Evolutionary conservation across 192 early-diverging fungal genomes (phyloP), one percentile per base, ranked within the genome.

Genomic region (Helicostylum pulchrum): DNA sequence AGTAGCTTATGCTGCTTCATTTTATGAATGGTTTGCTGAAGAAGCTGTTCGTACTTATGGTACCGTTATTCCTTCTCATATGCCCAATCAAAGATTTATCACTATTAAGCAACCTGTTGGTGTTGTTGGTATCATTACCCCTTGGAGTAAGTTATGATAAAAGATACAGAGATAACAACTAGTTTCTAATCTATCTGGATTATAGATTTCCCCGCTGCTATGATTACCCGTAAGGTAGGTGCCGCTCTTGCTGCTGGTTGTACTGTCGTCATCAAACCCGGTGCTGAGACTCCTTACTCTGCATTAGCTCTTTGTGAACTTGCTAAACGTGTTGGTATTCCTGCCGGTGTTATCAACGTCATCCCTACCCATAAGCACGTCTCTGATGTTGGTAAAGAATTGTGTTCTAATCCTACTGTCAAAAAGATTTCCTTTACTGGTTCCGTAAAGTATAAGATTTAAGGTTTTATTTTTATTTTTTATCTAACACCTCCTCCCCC

Each of bases 21-120:
- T 89, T 65, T 79, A 92, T 52, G 86, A 90, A 65, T 95, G 90
- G 92, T 94, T 92, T 71, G 77, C 88, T 17, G 91, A 93, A 59
- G 93, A 94, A 66, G 90, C 92, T 44, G 85, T 88, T 44, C 80
- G 92, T 49, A 67, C 77, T 4, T 89, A 91, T 53, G 94, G 94
- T 46, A 89, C 90, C 53, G 73, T 90, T 1, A 80, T 96, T n/a
- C 90, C 90, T 20, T 79, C 85, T n/a, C 79, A 80, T 12, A 68
- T 74, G 17, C 59, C 62, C 15, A 62, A 61, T 30, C 76, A 87
- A 26, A 86, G 91, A 4, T 75, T 87, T 46, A 20, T 94, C 32
- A 81, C 87, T 34, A 77, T 92, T 39, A 87, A 88, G 54, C 90
- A 92, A 70, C 91, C 94, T 0, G 76, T 95, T 19, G 94, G 94